These are phyloP conservation scores for Eucalyptus decipiens DNA, from an alignment of 345 rosid species.

Conservation along the genomic window DNA sequence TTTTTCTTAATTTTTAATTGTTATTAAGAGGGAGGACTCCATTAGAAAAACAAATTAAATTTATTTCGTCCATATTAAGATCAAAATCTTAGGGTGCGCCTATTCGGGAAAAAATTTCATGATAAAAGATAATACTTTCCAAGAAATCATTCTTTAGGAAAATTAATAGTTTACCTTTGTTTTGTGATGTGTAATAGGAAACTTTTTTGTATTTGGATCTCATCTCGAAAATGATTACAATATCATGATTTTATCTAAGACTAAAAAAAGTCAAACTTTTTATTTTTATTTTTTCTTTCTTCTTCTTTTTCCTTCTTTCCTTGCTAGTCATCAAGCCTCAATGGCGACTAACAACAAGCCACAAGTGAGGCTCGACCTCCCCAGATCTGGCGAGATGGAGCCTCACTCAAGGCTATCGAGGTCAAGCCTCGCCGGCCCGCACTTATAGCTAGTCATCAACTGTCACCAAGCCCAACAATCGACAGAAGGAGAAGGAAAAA, in stretches of 20 bases:
- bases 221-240: too few relatives aligned
- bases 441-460: not conserved
- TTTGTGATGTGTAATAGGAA: not conserved
- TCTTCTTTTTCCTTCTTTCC: too few relatives aligned
- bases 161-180: not conserved
- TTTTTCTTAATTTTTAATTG: not conserved
- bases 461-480: too few relatives aligned
- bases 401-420: not conserved
- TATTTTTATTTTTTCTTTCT: accelerated
- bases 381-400: accelerated
- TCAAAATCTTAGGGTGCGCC: not conserved
- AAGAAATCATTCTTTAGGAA: accelerated
- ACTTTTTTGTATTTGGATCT: not conserved
- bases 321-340: accelerated
- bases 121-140: not conserved
- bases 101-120: not conserved
- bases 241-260: not conserved
- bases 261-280: too few relatives aligned
- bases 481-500: not conserved
- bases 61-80: not conserved
- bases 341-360: not conserved
- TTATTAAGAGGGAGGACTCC: not conserved
- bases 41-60: not conserved
- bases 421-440: accelerated
- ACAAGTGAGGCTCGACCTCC: not conserved